Evolutionary conservation across 225 moss, liverwort and hornwort species (phyloP), one percentile per base, ranked within the genome.

Genomic region (Pleurozium schreberi): DNA sequence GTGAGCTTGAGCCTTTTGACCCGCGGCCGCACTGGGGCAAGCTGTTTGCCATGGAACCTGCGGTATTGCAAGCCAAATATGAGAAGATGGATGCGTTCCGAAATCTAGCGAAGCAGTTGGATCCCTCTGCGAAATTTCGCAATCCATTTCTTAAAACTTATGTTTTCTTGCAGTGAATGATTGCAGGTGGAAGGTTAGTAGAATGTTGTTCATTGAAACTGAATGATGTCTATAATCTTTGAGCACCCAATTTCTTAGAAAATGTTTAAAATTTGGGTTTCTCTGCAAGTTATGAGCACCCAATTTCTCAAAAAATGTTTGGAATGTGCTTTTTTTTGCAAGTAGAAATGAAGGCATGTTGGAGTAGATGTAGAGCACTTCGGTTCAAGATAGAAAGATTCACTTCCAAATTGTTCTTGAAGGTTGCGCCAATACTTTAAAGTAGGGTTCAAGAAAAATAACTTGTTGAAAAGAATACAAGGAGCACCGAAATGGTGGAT

Each of bases 21-120:
- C 91, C 95, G 40, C 90, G 96, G 33, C 95, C 95, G 21, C 96
- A 96, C 50, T 96, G 96, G 96, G 94, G 95, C 70, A 96, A 96
- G 88, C 36, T 92, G 31, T 94, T 95, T 80, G 83, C 94, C 58
- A 91, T 94, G 89, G 55, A 90, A 27, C 93, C 93, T 5, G 60
- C 21, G 15, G 65, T 55, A 38, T 5, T 96, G 43, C 92, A 58
- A 25, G 90, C 87, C 13, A 82, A 85, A 53, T 93, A 91, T 4
- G 80, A 69, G 84, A 88, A 86, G 81, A 9, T 89, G 89, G 89
- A 75, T 38, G 91, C 84, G 12, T 93, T 92, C 31, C 85, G 81
- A 21, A 61, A 45, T 5, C 7, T 93, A 43, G 91, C 88, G 1
- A 43, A 50, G 15, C 57, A 27, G 1, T 58, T 68, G 80, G 93